Base-by-base conservation (phyloP, 129 eudicot genomes). In the Lactuca sativa region DNA sequence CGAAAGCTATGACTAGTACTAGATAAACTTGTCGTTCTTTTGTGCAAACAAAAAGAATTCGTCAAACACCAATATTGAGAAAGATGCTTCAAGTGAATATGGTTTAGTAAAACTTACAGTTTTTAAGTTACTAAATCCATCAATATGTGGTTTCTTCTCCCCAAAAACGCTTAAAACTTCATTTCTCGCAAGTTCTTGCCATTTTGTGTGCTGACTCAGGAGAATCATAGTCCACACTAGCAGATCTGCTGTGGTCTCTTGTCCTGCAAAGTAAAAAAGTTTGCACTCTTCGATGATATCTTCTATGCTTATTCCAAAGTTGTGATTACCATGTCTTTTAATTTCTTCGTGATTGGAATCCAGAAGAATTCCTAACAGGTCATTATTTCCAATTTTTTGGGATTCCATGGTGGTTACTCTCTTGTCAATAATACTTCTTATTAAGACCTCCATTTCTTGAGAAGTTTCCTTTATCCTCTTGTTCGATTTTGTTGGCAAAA, bases 401-500 rank as follows among this genome's bases (percentile, higher is more conserved):
- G 33, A 16, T 62, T 34, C 31, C 37, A 16, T 18, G n/a, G n/a
- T 51, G 18, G 56, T 2, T 6, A 51, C 18, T 51, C 56, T 13
- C 18, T 51, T 51, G 18, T 51, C 56, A 14, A 51, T 51, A 51
- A 51, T 51, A 15, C 18, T 12, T 51, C 8, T 51, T 51, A 51
- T 51, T 13, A 15, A 13, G 18, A 37, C 31, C 54, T 33, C 9
- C 52, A 36, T 7, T 38, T 49, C 64, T 18, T 48, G 63, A 6
- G 17, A 10, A 15, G 62, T 72, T 13, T 34, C 53, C 62, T 62
- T 72, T 49, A 72, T 72, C 53, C 68, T 48, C 62, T 72, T 56
- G 55, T 37, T 72, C 60, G 41, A 60, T 48, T 72, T 72, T 6
- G 62, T 72, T 62, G 77, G 77, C 53, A 72, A 34, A 36, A 62